phyloP scores from a whole-genome alignment of 208 protist species.

The Lotmaria passim region DNA sequence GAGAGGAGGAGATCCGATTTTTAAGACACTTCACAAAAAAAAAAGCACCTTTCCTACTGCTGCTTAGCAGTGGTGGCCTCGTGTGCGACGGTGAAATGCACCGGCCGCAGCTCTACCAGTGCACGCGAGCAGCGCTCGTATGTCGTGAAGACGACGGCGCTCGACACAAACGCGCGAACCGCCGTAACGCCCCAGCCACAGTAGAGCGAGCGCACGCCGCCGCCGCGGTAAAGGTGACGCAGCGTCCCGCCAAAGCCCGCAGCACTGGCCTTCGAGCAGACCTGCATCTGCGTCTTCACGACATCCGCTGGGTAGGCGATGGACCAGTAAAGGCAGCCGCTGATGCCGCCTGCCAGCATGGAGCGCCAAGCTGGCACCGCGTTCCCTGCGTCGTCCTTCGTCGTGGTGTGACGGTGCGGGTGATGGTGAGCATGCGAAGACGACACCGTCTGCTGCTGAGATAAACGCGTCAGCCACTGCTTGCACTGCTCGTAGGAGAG shows the following conservation, averaged over 20 bases:
- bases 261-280: slow-evolving; percentile 36
- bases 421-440: not conserved
- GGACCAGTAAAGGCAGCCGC: slow-evolving; percentile 80
- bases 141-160: slow-evolving; percentile 54
- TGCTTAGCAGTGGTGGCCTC: not conserved
- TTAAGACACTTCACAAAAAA: too few relatives aligned
- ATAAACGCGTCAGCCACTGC: slow-evolving; percentile 37
- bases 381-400: not conserved
- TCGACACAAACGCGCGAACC: slow-evolving; percentile 63
- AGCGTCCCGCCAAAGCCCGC: slow-evolving; percentile 39
- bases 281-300: slow-evolving; percentile 83
- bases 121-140: slow-evolving; percentile 38
- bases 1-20: too few relatives aligned
- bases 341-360: slow-evolving; percentile 75
- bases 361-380: slow-evolving; percentile 43
- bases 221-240: slow-evolving; percentile 40
- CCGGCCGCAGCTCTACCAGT: not conserved
- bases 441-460: not conserved
- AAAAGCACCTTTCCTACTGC: not conserved
- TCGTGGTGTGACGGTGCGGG: too few relatives aligned
- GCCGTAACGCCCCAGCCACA: slow-evolving; percentile 67
- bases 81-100: not conserved
- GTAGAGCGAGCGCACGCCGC: slow-evolving; percentile 64
- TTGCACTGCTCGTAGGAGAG: slow-evolving; percentile 67
- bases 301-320: slow-evolving; percentile 87